Conservation (phyloP, 2,329 filamentous ascomycete species). For the Colletotrichum sp. region DNA sequence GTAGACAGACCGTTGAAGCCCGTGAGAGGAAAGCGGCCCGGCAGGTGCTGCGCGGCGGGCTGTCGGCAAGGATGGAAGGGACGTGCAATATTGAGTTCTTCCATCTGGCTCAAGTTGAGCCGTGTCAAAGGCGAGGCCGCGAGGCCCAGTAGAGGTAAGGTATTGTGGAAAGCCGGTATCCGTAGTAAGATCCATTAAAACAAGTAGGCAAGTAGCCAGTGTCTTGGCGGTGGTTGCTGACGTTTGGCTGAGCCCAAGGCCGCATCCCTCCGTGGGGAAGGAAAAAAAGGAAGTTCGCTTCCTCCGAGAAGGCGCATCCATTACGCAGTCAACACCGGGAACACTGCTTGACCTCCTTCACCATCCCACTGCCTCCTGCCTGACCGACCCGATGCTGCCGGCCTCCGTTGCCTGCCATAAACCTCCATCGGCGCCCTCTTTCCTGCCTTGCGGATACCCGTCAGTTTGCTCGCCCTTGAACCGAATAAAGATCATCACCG, state of each 20-base stretch:
- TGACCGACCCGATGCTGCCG: neutral
- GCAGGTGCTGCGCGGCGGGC: neutral
- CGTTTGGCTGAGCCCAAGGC: neutral
- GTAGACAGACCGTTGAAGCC: neutral
- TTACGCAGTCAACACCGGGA: neutral
- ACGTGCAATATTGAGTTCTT: neutral
- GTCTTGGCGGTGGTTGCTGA: neutral
- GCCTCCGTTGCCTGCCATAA: neutral
- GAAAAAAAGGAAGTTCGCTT: neutral
- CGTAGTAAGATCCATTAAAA: neutral
- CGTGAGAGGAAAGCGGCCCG: neutral
- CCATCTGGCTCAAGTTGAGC: neutral
- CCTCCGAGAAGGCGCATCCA: neutral
- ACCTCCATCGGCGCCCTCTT: neutral
- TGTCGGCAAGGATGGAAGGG: neutral
- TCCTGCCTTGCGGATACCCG: neutral
- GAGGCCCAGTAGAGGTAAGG: neutral
- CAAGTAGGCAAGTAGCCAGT: neutral
- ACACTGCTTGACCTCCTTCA: neutral
- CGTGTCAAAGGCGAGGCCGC: neutral
- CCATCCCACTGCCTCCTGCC: neutral
- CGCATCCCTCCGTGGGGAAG: neutral
- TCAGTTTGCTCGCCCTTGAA: neutral
- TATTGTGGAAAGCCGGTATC: neutral
- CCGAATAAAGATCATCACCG: neutral